Evolutionary conservation across 2,329 filamentous ascomycete species (phyloP), one percentile per base, ranked within the genome.

Genomic region (Diplocarpon mali): DNA sequence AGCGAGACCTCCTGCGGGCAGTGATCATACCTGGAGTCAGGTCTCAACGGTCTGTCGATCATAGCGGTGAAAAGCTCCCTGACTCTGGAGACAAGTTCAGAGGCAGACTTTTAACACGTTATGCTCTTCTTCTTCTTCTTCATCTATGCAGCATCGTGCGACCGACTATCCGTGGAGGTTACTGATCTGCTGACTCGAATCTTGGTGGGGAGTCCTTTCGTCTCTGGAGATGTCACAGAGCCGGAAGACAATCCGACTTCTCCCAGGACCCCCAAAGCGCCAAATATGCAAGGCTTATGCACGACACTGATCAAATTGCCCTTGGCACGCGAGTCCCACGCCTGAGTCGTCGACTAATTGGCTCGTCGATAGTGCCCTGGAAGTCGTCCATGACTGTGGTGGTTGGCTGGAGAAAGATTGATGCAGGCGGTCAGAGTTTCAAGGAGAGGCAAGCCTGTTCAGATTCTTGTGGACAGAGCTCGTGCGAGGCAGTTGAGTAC

Each of bases 231-330:
- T 15, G 42, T 38, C 20, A 31, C 15, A 38, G 13, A 20, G 16
- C 42, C 29, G 42, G 42, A 38, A 30, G 32, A 14, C 7, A 38
- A 43, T 34, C 45, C 40, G 29, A 37, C 30, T 27, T 30, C 12
- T 36, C 13, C 39, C 34, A 44, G 35, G 43, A 48, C 48, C 48
- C 45, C 48, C 48, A 50, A 47, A 35, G 46, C 37, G 48, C 38
- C 40, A 41, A 43, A 36, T 28, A 17, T 32, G 43, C 20, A 7
- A 40, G 45, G 38, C 39, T 39, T 35, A 38, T 47, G 48, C 48
- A 47, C 42, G 38, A 35, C 34, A 44, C 38, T 44, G 40, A 47
- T 30, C 38, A 38, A 46, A 44, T 32, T 34, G 20, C 24, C 9
- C 29, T 45, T 40, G 42, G 36, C 42, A 42, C 45, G 42, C 45